Evolutionary conservation across 192 early-diverging fungal species (phyloP), one percentile per base, ranked within the genome.

Genomic region (Podila epicladia): DNA sequence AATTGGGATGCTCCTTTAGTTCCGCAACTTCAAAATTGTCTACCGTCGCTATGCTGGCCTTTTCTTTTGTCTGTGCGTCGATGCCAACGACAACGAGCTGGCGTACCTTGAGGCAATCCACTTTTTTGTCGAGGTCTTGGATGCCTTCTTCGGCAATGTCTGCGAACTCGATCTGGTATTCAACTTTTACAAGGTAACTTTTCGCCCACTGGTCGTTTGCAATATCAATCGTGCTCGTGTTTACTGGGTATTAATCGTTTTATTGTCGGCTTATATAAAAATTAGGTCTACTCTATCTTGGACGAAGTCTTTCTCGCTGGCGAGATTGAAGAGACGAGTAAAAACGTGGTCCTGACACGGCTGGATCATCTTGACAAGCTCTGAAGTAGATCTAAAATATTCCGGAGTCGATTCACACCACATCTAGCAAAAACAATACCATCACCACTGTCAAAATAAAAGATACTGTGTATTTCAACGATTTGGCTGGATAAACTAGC

Each of bases 31-130:
- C 87, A 98, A 98, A 82, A 95, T 99, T 41, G 95, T 99, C 1
- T 99, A 99, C 73, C 94, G 98, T 41, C 92, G 98, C 32, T 99
- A 99, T 85, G 97, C 97, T 1, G 95, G 94, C n/a, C 86, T 99
- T 29, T 99, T 97, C 85, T 99, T 99, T 84, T 99, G 98, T 85
- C 95, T 99, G 76, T 97, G 97, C 82, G 97, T 99, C 1, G 97
- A 99, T 83, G 94, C 95, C 20, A 99, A 98, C 82, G 98, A 99
- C 85, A 99, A 99, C 73, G 97, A 99, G 77, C 85, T 99, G 24
- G 92, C 94, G 1, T 95, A 95, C 71, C 83, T 99, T 33, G 98
- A 99, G 79, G 96, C 96, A 0, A 99, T 99, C 49, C 98, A 99
- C 76, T 93, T 99, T 72, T 99, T 99, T 90, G 98, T 99, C 12